Evolutionary conservation across 306 rosid species (phyloP), one percentile per base, ranked within the genome.

Genomic region (Acacia confusa): DNA sequence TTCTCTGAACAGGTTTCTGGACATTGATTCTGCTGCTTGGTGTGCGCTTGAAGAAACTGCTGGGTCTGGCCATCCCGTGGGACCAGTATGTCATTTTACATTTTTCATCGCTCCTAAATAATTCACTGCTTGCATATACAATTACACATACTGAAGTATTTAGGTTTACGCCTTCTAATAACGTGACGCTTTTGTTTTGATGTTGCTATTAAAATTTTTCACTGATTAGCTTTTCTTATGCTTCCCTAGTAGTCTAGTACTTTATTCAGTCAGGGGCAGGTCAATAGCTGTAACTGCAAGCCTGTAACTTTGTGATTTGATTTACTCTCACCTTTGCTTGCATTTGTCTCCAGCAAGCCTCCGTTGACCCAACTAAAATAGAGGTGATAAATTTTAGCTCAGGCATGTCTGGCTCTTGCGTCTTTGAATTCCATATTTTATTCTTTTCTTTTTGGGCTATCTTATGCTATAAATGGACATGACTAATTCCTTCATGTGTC

Each of bases 41-140:
- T 79, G 94, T 75, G 98, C 95, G 63, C 90, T 94, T 68, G 94
- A 90, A 84, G 97, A 94, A 90, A 92, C 97, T 22, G 89, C 97
- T 70, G 97, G 92, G n/a, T 79, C 88, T 75, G 74, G 85, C 25
- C 88, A 85, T 82, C 97, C 90, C 60, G 93, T 94, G n/a, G 98
- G 98, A 84, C 94, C 97, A 2, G 98, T 92, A 88, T 44, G 92
- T 76, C 22, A 45, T 81, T 75, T 73, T 48, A 38, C 83, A 71
- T 36, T 67, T 77, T 77, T 63, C 43, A 3, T 44, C 20, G 9
- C 25, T 52, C 24, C 41, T 38, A 11, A 40, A 25, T 78, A 70
- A 11, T 38, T 9, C 28, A 15, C 41, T 12, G n/a, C 24, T 34
- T 52, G 20, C 60, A 24, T 45, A 60, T 52, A 19, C 60, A 7